Base-by-base conservation (phyloP, 805 yeast species). In the Metschnikowia cerradonensis region DNA sequence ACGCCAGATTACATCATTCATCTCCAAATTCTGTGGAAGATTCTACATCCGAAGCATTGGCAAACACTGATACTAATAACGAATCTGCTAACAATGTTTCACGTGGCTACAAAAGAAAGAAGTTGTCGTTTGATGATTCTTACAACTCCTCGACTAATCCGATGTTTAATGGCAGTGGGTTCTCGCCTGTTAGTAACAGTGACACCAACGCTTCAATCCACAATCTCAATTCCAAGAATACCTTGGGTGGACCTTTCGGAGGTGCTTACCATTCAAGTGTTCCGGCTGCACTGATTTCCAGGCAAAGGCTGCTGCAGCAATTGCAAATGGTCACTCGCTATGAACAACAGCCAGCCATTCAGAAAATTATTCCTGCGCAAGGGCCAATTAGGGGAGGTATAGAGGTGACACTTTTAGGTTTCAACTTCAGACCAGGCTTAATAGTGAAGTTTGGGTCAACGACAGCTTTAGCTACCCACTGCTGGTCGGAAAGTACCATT, bases 321-420 rank as follows among this genome's bases (percentile, higher is more conserved):
- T 50, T 55, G n/a, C 55, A 48, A 30, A 49, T 41, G 49, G 37
- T 54, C 20, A 39, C 35, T 23, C 55, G 43, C 37, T 38, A 54
- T 10, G 52, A 45, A 17, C 58, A 52, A n/a, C 55, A 52, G 36
- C 58, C 60, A 2, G 50, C 58, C 4, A 84, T 92, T 48, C 92
- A 90, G 65, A 78, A 96, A 52, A 86, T 94, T 10, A 91, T 94
- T 51, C 99, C 99, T 1, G 86, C 95, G 0, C 94, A 88, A 66
- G 99, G 99, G 2, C 96, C 97, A 8, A 80, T 90, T 11, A 79
- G 96, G 55, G 99, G 99, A 57, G 99, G 99, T 15, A 85, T 91
- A 40, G 99, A 94, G 66, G 88, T 94, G 6, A 94, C 99, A 0
- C 71, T 94, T 45, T 73, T 94, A 41, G 99, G 99, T 2, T 78